A percentile compares a stretch with the other conserved stretches of the same genome.
phyloP scores from a whole-genome alignment of 768 basidiomycete genomes.

The Mycena floridula region DNA sequence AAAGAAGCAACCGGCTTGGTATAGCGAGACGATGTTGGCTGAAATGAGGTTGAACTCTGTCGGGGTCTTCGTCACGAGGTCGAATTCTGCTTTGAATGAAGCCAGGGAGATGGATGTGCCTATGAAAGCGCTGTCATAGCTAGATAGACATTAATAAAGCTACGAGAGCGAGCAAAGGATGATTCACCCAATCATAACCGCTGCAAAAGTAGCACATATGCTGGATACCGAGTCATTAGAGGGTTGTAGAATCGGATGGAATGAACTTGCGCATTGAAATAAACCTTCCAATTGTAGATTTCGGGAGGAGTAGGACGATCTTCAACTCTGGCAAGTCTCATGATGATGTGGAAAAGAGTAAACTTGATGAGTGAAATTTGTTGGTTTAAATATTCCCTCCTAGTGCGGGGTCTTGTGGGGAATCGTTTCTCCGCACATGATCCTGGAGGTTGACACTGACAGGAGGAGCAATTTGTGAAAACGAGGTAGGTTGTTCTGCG shows the following conservation, averaged over 20 bases:
- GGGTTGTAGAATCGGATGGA: no score
- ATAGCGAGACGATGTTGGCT: conserved; percentile 40
- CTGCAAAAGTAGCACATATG: conserved; percentile 28
- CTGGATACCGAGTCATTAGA: no score
- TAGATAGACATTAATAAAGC: conserved; percentile 3
- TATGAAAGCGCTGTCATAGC: conserved; percentile 40
- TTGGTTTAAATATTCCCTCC: no score
- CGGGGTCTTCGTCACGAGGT: conserved; percentile 24
- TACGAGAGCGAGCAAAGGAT: not conserved
- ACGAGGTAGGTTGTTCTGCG: no score
- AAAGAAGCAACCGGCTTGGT: conserved; percentile 39
- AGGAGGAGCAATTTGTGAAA: no score
- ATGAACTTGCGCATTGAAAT: conserved; percentile 26
- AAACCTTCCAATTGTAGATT: conserved; percentile 36
- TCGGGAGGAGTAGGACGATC: conserved; percentile 23
- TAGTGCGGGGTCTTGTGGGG: no score
- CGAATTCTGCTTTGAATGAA: conserved; percentile 40
- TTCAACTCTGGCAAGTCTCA: conserved; percentile 15
- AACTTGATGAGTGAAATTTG: no score
- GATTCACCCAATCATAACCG: conserved; percentile 32
- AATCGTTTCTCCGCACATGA: no score
- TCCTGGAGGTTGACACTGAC: no score
- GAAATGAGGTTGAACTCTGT: conserved; percentile 25
- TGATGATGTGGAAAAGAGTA: no score
- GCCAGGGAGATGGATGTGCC: conserved; percentile 35